Evolutionary conservation across 2,329 filamentous ascomycete species (phyloP), one percentile per base, ranked within the genome.

Genomic region (Aureobasidium sp.): DNA sequence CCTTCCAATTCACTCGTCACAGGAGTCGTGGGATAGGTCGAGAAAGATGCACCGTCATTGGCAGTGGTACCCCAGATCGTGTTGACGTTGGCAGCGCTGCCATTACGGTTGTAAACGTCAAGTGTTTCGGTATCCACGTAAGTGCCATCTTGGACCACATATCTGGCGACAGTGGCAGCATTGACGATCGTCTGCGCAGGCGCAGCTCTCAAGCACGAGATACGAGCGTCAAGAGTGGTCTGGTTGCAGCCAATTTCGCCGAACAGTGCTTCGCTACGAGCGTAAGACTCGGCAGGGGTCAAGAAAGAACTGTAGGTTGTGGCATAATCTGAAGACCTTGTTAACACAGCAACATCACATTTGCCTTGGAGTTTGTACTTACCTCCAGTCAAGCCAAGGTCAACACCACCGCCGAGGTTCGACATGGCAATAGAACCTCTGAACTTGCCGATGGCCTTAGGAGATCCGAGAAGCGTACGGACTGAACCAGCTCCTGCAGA

Each of bases 301-400:
- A 81, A 80, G 72, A 86, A 87, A 27, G 78, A 76, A 12, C 80
- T 83, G 69, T 85, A 87, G 0, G 81, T 79, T 0, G 79, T 81
- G 12, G 81, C 83, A 62, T 85, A 85, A 8, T 41, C 46, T 50
- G 17, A 34, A 8, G 26, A 10, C 5, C 5, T 26, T 12, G 32
- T 37, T 17, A 34, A 20, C 15, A 50, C 13, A 50, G 27, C 7
- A 8, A n/a, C 4, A 13, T 50, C 17, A 50, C 7, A 3, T 10
- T 50, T 12, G 20, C 20, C 20, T 20, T 20, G 20, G 20, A 20
- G 20, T 20, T 20, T 20, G 67, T 81, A 50, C 47, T 32, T 32
- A 50, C 47, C 77, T n/a, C 81, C 80, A 1, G 72, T 75, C 2
- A 82, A 77, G 1, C 82, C 83, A 1, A 84, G 77, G 0, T 79